Percentiles rank a stretch among this genome's conserved stretches.
These are phyloP conservation scores for Toxicodendron radicans DNA, from an alignment of 345 rosid genomes.

Conservation along the genomic window DNA sequence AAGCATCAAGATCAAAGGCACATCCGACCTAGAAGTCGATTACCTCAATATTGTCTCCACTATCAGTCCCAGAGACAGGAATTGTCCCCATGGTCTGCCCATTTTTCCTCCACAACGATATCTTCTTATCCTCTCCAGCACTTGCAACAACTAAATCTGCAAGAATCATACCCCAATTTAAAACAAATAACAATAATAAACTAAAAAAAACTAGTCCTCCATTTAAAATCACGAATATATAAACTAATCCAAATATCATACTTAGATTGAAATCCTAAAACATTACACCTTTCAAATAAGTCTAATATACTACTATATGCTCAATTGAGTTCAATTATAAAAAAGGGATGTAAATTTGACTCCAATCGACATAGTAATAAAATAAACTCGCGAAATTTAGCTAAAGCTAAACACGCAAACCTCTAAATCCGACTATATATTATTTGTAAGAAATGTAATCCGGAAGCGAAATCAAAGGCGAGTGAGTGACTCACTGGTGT, in stretches of 20 bases:
- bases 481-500: slow-evolving; percentile 62
- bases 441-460: not conserved
- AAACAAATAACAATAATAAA: not conserved
- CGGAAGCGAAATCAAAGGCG: not conserved
- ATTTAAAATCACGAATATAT: not conserved
- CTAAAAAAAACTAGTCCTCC: not conserved
- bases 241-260: not conserved
- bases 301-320: not conserved
- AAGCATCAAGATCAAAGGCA: not conserved
- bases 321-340: not conserved
- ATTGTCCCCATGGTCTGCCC: slow-evolving; percentile 82
- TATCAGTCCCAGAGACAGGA: slow-evolving; percentile 71
- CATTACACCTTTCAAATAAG: not conserved
- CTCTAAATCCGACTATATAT: not conserved
- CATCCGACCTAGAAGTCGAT: not conserved
- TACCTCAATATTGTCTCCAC: slow-evolving; percentile 77
- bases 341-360: not conserved
- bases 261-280: not conserved
- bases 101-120: slow-evolving; percentile 79
- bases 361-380: not conserved
- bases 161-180: slow-evolving; percentile 13
- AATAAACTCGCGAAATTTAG: not conserved
- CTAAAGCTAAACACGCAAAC: not conserved
- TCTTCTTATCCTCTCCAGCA: slow-evolving; percentile 96
- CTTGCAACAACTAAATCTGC: slow-evolving; percentile 98